Evolutionary conservation across 352 stramenopile genomes (phyloP).

Genomic region (Phytophthora sp.): DNA sequence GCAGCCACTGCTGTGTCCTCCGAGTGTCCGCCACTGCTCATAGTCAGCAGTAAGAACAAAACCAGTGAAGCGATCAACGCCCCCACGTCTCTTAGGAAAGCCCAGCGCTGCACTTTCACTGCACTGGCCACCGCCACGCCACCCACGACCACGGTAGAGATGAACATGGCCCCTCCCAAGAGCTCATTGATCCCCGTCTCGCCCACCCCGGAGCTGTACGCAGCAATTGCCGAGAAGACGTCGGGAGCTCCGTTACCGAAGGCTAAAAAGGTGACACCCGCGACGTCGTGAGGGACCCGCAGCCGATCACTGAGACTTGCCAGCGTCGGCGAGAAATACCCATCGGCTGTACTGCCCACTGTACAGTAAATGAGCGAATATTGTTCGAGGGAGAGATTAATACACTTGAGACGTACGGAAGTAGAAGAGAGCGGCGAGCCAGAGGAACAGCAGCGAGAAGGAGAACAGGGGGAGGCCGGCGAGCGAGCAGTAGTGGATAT

Average conservation of each 20-base stretch:
- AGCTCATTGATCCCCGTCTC: slow-evolving; percentile 93
- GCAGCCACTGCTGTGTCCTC: slow-evolving; percentile 32
- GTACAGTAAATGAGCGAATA: slow-evolving; percentile 29
- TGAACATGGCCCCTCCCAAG: slow-evolving; percentile 92
- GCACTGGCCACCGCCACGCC: slow-evolving; percentile 78
- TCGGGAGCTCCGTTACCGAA: slow-evolving; percentile 98
- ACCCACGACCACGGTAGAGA: slow-evolving; percentile 94
- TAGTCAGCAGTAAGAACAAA: slow-evolving; percentile 50
- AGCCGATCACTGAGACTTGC: slow-evolving; percentile 94
- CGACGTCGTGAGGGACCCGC: slow-evolving; percentile 90
- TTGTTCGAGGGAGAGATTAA: slow-evolving; percentile 3
- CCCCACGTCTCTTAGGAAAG: slow-evolving; percentile 70
- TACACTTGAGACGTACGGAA: slow-evolving; percentile 63
- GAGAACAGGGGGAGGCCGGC: slow-evolving; percentile 54
- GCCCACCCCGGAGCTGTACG: slow-evolving; percentile 76
- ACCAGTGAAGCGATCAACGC: slow-evolving; percentile 57
- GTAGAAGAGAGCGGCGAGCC: slow-evolving; percentile 83
- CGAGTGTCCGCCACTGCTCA: slow-evolving; percentile 27
- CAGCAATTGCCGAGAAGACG: slow-evolving; percentile 93
- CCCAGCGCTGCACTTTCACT: slow-evolving; percentile 67
- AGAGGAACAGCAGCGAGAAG: slow-evolving; percentile 58
- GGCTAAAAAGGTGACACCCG: slow-evolving; percentile 97
- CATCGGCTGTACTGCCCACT: slow-evolving; percentile 96
- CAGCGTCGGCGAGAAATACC: slow-evolving; percentile 97
- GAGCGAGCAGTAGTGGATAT: slow-evolving; percentile 79